phyloP scores from a whole-genome alignment of 306 rosid species.

The Cicer pinnatifidum region DNA sequence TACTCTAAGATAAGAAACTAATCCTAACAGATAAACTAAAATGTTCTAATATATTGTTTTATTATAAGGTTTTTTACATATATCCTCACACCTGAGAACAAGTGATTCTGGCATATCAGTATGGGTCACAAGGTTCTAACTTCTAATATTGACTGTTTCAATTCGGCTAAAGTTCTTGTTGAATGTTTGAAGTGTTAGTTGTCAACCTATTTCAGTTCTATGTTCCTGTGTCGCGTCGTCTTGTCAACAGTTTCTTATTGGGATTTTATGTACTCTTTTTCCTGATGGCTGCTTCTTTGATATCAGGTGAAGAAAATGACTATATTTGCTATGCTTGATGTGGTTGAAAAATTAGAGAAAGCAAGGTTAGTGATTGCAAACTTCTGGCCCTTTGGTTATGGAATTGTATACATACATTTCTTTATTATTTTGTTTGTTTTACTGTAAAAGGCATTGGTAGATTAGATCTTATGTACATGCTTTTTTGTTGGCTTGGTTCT shows the following conservation, averaged over 20 bases:
- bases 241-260: not conserved
- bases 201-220: not conserved
- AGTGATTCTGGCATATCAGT: not conserved
- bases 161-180: slow-evolving; percentile 2
- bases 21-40: slow-evolving; percentile 1
- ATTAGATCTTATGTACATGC: not conserved
- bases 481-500: not conserved
- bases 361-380: slow-evolving; percentile 53
- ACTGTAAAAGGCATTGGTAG: not conserved
- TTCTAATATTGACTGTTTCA: not conserved
- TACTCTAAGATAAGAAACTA: not conserved
- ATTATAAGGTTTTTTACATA: not conserved
- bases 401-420: slow-evolving; percentile 13
- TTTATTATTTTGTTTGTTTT: not conserved
- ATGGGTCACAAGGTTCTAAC: not conserved
- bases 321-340: slow-evolving; percentile 51
- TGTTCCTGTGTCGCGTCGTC: not conserved
- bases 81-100: not conserved
- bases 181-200: slow-evolving; percentile 14
- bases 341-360: slow-evolving; percentile 45
- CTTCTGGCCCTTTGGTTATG: not conserved
- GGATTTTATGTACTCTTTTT: slow-evolving; percentile 6
- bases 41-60: not conserved
- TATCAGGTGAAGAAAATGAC: slow-evolving; percentile 80
- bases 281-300: slow-evolving; percentile 32